Base-by-base conservation (phyloP, 768 basidiomycete genomes). In the Auricularia auricula-judae region DNA sequence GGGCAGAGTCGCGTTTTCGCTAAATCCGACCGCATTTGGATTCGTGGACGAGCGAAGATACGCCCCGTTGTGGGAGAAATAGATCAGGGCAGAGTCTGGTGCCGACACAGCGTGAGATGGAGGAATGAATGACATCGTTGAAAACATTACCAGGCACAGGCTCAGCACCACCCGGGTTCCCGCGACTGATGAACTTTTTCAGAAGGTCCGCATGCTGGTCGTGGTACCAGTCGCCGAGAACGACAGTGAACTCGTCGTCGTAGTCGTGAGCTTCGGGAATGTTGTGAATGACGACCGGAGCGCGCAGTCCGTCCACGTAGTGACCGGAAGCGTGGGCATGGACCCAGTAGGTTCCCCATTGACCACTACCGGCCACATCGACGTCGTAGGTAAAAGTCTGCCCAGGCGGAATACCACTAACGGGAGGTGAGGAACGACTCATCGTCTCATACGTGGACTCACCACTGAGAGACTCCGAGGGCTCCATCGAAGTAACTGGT, bases 211-310 rank as follows among this genome's bases (percentile, higher is more conserved):
- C 59, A 66, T 93, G 89, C 72, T 91, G 79, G 4, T 86, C 72
- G 71, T 97, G 93, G 71, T 98, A 98, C 95, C 96, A 98, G 73
- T 98, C 95, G 4, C 86, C 83, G 1, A 98, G 77, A 65, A 93
- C 72, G 67, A 98, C 78, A 21, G 90, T 95, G 76, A 84, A 94
- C 68, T 98, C 96, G 34, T 88, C 91, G 73, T 98, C 94, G 74
- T 97, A 98, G 10, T 67, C 68, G 73, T 92, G 82, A 21, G 77
- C 80, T 74, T 89, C 76, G 65, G 70, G 3, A 47, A 64, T 62
- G 11, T 61, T 74, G 70, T 89, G 89, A 61, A 98, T 82, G 61
- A 95, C 71, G 56, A 97, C 73, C 0, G 95, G 92, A 0, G 93
- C 81, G n/a, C 94, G 87, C 1, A 98, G 81, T 23, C 96, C 95